phyloP scores from a whole-genome alignment of 495 filamentous ascomycete species.

The Neurospora sp. region DNA sequence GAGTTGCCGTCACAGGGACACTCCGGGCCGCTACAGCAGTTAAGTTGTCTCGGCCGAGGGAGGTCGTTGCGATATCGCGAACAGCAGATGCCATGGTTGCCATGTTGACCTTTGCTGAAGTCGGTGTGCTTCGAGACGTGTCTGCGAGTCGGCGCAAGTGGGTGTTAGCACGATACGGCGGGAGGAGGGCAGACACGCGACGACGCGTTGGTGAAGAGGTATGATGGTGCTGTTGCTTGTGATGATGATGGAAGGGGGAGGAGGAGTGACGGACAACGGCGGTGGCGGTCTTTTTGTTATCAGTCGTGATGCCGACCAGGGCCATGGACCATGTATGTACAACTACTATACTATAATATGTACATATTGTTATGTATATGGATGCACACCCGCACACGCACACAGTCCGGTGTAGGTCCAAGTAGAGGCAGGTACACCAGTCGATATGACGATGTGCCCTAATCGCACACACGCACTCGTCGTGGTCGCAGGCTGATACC shows the following conservation, averaged over 20 bases:
- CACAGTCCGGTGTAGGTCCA: not conserved
- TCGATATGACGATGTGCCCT: conserved; percentile 1
- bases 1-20: conserved; percentile 46
- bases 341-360: not conserved
- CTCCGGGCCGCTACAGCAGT: conserved; percentile 49
- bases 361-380: not conserved
- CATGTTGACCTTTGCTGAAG: conserved; percentile 38
- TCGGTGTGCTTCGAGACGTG: conserved; percentile 38
- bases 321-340: not conserved
- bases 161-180: conserved; percentile 9
- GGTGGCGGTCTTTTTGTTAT: not conserved
- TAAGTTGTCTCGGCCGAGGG: conserved; percentile 50
- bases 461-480: not conserved
- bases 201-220: conserved; percentile 11
- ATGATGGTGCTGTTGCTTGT: conserved; percentile 3
- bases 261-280: not conserved
- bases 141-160: conserved; percentile 23
- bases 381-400: not conserved
- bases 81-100: conserved; percentile 50
- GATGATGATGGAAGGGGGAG: not conserved
- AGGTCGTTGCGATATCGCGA: conserved; percentile 60
- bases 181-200: conserved; percentile 7
- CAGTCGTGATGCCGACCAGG: not conserved
- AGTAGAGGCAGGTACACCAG: not conserved
- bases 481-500: not conserved